Evolutionary conservation across 2,329 filamentous ascomycete species (phyloP).

Genomic region (Diaporthe longicolla): DNA sequence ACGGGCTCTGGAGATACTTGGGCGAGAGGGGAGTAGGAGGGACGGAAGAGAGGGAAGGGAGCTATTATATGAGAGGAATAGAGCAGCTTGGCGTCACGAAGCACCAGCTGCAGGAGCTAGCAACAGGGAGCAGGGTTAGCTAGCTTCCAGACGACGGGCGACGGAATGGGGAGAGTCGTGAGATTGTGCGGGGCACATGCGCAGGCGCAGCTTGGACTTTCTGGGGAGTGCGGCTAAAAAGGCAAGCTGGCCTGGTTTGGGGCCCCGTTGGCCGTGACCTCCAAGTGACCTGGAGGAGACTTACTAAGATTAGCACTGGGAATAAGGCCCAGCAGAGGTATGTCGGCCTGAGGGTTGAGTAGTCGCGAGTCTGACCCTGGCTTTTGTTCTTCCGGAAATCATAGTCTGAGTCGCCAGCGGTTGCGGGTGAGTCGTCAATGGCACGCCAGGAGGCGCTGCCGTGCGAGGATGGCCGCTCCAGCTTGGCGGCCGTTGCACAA

Average conservation of each 20-base stretch:
- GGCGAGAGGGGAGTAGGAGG: constrained; percentile 60
- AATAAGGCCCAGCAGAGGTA: constrained; percentile 51
- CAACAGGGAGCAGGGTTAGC: constrained; percentile 49
- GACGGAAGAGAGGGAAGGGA: constrained; percentile 50
- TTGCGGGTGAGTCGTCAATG: constrained; percentile 46
- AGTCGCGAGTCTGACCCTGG: constrained; percentile 20
- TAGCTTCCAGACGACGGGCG: constrained; percentile 42
- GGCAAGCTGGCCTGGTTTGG: constrained; percentile 41
- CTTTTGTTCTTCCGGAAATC: constrained; percentile 42
- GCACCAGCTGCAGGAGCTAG: constrained; percentile 67
- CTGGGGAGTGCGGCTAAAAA: constrained; percentile 43
- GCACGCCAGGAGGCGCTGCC: constrained; percentile 49
- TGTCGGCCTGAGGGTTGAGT: constrained; percentile 46
- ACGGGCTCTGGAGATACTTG: constrained; percentile 59
- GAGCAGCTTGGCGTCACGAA: constrained; percentile 62
- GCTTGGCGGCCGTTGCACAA: constrained; percentile 55
- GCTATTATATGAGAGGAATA: constrained; percentile 53
- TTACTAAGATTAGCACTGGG: constrained; percentile 51
- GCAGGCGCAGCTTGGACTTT: constrained; percentile 40
- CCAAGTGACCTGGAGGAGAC: constrained; percentile 42
- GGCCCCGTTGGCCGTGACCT: constrained; percentile 35
- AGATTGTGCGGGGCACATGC: constrained; percentile 42
- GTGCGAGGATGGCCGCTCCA: constrained; percentile 40
- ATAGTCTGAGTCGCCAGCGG: constrained; percentile 40
- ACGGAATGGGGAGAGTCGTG: constrained; percentile 38